Evolutionary conservation across 176 grass and related monocot species (phyloP), one percentile per base, ranked within the genome.

Genomic region (Carex littledalei): DNA sequence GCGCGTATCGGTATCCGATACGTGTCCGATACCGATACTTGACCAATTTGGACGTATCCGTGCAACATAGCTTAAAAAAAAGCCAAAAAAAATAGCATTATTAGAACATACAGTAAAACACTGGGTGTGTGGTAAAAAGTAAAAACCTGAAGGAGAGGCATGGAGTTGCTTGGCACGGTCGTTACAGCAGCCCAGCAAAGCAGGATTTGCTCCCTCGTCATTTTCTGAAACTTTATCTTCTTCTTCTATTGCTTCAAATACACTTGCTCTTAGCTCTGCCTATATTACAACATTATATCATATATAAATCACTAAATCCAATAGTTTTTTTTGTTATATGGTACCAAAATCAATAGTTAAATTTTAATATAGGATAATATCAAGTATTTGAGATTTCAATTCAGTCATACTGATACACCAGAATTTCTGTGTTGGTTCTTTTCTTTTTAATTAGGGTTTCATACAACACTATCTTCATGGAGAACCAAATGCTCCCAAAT

Each of bases 241-340:
- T 82, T 94, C 94, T 87, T 97, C 94, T 85, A 97, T 97, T 73
- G 91, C 89, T 86, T 97, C 94, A 84, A 97, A 97, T 58, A 97
- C 94, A 84, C 94, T 93, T 15, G 91, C 94, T 79, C 91, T 85
- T 34, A 97, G 89, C 78, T 97, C 88, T 79, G 94, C 88, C 94
- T 97, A 89, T 18, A 53, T 83, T 6, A 83, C 34, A 45, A 4
- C 18, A 49, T 45, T 45, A 20, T 18, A 41, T 41, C 55, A 24
- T 0, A 81, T 81, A 63, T 3, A 78, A 32, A 53, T 41, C 21
- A 78, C 26, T 0, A 24, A 57, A 56, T 6, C 74, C 50, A 34
- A 57, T 32, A 78, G 22, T 78, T 78, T 56, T 12, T 32, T 32
- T 57, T 39, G 29, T 9, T 32, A 4, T 17, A 83, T 83, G 39